Evolutionary conservation across 2,329 filamentous ascomycete species (phyloP).

Genomic region (Penicillium italicum): DNA sequence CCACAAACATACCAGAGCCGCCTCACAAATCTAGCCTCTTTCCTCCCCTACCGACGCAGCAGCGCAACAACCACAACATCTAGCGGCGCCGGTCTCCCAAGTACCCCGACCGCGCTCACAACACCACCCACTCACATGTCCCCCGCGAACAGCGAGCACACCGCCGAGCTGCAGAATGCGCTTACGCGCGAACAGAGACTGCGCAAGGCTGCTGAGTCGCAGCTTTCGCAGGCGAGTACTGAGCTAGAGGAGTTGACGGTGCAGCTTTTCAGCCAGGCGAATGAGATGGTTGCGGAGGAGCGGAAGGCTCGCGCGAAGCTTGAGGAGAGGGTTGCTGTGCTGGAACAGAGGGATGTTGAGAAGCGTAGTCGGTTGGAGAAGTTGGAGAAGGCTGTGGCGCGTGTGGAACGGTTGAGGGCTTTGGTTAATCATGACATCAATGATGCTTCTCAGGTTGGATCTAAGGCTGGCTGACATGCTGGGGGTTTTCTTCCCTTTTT

Average conservation of each 20-base stretch:
- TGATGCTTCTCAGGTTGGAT: background rate
- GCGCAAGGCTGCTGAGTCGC: slow-evolving; percentile 56
- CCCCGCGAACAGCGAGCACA: slow-evolving; percentile 24
- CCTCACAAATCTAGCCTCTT: slow-evolving; percentile 38
- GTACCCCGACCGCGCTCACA: slow-evolving; percentile 10
- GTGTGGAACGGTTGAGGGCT: slow-evolving; percentile 56
- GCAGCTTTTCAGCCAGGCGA: slow-evolving; percentile 60
- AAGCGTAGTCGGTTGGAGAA: slow-evolving; percentile 52
- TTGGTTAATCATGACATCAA: slow-evolving; percentile 44
- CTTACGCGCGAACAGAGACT: slow-evolving; percentile 54
- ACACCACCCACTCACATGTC: slow-evolving; percentile 16
- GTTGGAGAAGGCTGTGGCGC: slow-evolving; percentile 55
- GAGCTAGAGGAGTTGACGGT: slow-evolving; percentile 62
- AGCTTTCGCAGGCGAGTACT: slow-evolving; percentile 51
- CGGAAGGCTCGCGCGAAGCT: slow-evolving; percentile 55
- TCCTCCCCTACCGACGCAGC: slow-evolving; percentile 40
- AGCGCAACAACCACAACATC: slow-evolving; percentile 31
- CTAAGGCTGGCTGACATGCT: background rate
- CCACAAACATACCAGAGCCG: slow-evolving; percentile 32
- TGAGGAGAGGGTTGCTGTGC: slow-evolving; percentile 46
- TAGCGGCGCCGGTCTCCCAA: slow-evolving; percentile 22
- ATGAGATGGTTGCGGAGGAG: slow-evolving; percentile 64
- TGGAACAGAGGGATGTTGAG: slow-evolving; percentile 47
- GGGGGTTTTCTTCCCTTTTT: background rate
- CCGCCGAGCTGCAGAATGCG: slow-evolving; percentile 50